Evolutionary conservation across 2,329 filamentous ascomycete species (phyloP).

Genomic region (Paecilomyces formosus): DNA sequence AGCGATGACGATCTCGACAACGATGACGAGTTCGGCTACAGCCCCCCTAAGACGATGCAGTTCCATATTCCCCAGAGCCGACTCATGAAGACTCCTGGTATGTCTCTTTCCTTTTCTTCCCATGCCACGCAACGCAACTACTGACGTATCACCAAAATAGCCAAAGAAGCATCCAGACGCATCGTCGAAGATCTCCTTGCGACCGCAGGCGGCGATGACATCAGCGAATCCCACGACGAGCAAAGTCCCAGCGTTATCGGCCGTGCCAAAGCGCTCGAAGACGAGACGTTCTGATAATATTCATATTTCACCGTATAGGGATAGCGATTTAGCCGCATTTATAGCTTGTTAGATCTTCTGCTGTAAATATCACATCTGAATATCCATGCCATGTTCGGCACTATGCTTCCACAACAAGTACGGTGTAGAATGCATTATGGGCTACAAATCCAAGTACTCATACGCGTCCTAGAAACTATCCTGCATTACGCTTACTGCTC

Average conservation of each 20-base stretch:
- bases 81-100: constrained; percentile 43
- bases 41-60: constrained; percentile 70
- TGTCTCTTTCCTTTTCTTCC: constrained; percentile 6
- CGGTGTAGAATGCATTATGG: no score
- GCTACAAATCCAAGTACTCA: no score
- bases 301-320: neutral
- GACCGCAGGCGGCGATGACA: constrained; percentile 37
- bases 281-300: constrained; percentile 40
- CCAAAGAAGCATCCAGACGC: constrained; percentile 42
- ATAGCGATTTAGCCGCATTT: neutral
- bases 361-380: neutral
- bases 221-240: constrained; percentile 15
- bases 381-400: neutral
- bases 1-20: constrained; percentile 51
- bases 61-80: constrained; percentile 45
- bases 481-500: neutral
- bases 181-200: constrained; percentile 42
- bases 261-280: constrained; percentile 32
- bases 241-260: constrained; percentile 41
- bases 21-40: constrained; percentile 61
- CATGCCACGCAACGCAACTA: neutral
- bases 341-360: neutral
- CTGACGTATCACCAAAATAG: constrained; percentile 16
- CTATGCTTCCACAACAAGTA: neutral
- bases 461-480: no score